Evolutionary conservation across 305 asterid species (phyloP).

Genomic region (Euphrasia arctica): DNA sequence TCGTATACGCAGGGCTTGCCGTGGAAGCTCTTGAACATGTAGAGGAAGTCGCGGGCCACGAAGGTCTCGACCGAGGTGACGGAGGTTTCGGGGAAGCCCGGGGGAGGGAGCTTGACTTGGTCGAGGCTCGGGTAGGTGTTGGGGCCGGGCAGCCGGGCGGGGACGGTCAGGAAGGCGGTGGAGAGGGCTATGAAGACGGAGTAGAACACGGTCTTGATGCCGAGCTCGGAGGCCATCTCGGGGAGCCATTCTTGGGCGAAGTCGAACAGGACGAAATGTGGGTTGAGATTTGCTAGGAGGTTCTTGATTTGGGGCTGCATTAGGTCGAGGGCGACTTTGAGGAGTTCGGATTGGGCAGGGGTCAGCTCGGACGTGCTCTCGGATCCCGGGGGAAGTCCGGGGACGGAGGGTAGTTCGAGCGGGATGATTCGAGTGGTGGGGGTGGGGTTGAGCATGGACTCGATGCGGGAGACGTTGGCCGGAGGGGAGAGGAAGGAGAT

Average conservation of each 20-base stretch:
- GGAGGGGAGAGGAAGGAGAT: constrained; percentile 45
- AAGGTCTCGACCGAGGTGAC: constrained; percentile 30
- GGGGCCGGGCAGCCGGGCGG: constrained; percentile 33
- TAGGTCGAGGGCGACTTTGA: constrained; percentile 42
- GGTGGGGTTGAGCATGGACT: constrained; percentile 36
- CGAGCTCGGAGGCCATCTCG: constrained; percentile 37
- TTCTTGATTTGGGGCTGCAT: constrained; percentile 45
- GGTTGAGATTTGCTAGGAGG: constrained; percentile 32
- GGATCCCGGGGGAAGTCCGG: constrained; percentile 43
- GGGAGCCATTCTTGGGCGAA: constrained; percentile 65
- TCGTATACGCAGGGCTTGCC: constrained; percentile 35
- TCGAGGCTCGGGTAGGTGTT: constrained; percentile 30
- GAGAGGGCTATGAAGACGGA: constrained; percentile 42
- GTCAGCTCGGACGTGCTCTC: constrained; percentile 44
- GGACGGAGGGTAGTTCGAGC: constrained; percentile 40
- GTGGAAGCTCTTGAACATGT: constrained; percentile 41
- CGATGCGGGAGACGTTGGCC: constrained; percentile 35
- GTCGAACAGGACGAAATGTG: constrained; percentile 49
- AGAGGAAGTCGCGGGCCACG: constrained; percentile 42
- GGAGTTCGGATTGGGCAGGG: constrained; percentile 37
- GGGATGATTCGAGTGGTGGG: constrained; percentile 34
- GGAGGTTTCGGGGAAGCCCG: constrained; percentile 45
- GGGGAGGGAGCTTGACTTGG: constrained; percentile 43
- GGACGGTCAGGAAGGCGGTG: constrained; percentile 41
- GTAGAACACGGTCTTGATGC: constrained; percentile 37